Conservation (phyloP, 345 rosid genomes). For the Boechera stricta region DNA sequence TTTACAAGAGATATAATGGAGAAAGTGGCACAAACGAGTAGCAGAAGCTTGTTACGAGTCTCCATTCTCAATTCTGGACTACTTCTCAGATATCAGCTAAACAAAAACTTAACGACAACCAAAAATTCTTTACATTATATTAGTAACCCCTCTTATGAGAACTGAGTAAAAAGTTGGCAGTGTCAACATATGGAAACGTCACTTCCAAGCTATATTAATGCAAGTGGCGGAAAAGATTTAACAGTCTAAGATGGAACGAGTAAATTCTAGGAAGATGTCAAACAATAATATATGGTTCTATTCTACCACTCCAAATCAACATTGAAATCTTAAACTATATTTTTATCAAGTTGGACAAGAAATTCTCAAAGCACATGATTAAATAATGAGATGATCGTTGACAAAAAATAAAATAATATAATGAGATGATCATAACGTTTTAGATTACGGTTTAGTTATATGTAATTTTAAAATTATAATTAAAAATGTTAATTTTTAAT, state of each 20-base stretch:
- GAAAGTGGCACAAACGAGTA: constrained; percentile 1
- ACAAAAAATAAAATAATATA: no score
- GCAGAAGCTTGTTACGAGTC: constrained; percentile 9
- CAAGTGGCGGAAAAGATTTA: constrained; percentile 4
- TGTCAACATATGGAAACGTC: constrained; percentile 33
- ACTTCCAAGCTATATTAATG: background rate
- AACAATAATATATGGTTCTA: background rate
- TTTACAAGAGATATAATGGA: constrained; percentile 11
- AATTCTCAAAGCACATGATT: background rate
- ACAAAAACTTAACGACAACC: background rate
- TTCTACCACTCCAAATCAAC: no score
- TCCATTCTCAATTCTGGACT: constrained; percentile 9
- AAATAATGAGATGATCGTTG: no score
- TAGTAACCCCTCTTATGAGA: background rate
- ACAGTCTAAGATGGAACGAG: background rate
- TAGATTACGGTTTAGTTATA: no score
- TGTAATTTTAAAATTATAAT: no score
- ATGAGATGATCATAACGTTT: no score
- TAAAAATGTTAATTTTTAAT: no score
- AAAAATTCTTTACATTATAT: constrained; percentile 17
- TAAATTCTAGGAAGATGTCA: constrained; percentile 3
- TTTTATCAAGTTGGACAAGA: background rate
- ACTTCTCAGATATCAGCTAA: background rate
- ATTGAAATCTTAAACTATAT: no score
- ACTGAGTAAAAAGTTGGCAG: background rate